Evolutionary conservation across 805 yeast species (phyloP), one percentile per base, ranked within the genome.

Genomic region (Metschnikowia bowlesiae): DNA sequence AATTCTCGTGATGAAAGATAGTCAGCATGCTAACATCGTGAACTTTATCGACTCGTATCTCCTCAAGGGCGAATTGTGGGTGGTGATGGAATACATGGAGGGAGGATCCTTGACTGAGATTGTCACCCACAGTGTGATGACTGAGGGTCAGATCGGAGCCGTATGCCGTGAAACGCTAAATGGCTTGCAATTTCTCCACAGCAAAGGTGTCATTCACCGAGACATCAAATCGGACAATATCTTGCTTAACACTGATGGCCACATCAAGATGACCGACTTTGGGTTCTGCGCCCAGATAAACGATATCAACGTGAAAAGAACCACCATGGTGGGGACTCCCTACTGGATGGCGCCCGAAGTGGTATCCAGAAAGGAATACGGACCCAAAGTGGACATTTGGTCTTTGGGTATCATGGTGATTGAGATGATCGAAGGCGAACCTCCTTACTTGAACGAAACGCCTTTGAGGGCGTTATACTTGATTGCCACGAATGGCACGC

Each of bases 301-400:
- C 35, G 95, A 86, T 56, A 79, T 81, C 48, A 86, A 87, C 56
- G 74, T 87, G 49, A 91, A 92, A 67, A 83, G 99, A 66, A 90
- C 96, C 3, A 94, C 99, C 4, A 89, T 94, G 96, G 99, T 94
- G 14, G 99, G 99, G 13, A 94, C 99, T 0, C 99, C 99, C 11
- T 94, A 94, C 67, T 94, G 99, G 99, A 94, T 94, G 99, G 99
- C 99, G 0, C 99, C 99, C 1, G 99, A 94, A 67, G 97, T 94
- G 48, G 97, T 94, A 29, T 83, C 91, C 16, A 82, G 95, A 59
- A 91, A 90, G 66, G 97, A 91, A 63, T 94, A 94, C 64, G 99
- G 96, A 34, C 94, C 96, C 44, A 91, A 94, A 65, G 96, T 94
- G 40, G 99, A 94, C 70, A 85, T 94, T 45, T 94, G 99, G 99